Conservation (phyloP, 148 eudicot species). For the Tetragonia tetragonoides region DNA sequence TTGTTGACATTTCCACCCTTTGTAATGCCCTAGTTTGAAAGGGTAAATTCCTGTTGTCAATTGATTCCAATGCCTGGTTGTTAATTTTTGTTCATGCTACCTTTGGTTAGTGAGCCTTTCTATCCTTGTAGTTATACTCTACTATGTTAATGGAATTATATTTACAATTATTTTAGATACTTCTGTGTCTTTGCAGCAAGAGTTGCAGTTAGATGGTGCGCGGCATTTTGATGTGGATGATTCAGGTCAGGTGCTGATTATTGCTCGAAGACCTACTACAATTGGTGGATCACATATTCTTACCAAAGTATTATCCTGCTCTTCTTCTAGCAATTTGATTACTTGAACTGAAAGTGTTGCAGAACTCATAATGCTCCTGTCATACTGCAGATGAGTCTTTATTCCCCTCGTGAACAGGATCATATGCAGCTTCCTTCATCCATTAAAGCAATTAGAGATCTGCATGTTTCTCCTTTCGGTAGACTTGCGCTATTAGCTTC, state of each 20-base stretch:
- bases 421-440: conserved; percentile 53
- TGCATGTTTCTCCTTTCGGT: conserved; percentile 57
- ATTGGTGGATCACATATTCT: conserved; percentile 63
- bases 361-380: not conserved
- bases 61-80: too few relatives aligned
- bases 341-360: not conserved
- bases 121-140: not conserved
- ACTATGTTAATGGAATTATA: not conserved
- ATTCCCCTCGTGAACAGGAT: conserved; percentile 57
- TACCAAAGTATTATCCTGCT: conserved; percentile 49
- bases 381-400: conserved; percentile 61
- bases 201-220: conserved; percentile 62
- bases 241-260: conserved; percentile 40
- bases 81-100: too few relatives aligned
- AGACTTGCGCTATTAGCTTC: conserved; percentile 68
- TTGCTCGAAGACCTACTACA: conserved; percentile 60
- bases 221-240: conserved; percentile 74
- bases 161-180: not conserved
- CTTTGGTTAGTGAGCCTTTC: too few relatives aligned
- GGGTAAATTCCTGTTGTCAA: too few relatives aligned
- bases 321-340: conserved; percentile 6
- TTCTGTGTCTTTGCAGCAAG: conserved; percentile 39
- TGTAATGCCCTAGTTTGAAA: too few relatives aligned
- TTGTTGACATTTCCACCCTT: too few relatives aligned
- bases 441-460: conserved; percentile 63